These are phyloP conservation scores for Puccinia triticina DNA, from an alignment of 1,284 basidiomycete species.

Conservation along the genomic window DNA sequence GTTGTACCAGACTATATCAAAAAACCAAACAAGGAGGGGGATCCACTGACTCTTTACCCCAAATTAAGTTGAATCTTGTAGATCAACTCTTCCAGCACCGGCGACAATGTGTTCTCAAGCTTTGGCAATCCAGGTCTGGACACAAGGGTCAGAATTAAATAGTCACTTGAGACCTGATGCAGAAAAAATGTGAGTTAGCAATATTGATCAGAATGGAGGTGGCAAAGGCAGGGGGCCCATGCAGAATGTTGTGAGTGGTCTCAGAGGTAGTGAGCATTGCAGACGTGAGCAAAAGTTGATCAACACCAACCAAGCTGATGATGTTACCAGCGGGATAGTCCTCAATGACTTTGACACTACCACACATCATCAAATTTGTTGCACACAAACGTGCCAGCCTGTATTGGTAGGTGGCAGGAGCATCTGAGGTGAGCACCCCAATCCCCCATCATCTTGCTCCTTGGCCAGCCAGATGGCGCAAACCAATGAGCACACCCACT, in stretches of 20 bases:
- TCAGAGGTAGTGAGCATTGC: slow-evolving; percentile 97
- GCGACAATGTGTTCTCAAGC: slow-evolving; percentile 98
- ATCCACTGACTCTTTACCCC: too few species aligned
- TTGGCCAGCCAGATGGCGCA: too few species aligned
- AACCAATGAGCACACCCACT: too few species aligned
- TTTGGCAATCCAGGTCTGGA: slow-evolving; percentile 90
- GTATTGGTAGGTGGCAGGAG: too few species aligned
- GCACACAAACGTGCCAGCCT: too few species aligned
- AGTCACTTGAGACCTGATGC: slow-evolving; percentile 82
- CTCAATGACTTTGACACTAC: slow-evolving; percentile 97
- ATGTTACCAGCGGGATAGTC: slow-evolving; percentile 99
- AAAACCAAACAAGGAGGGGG: too few species aligned
- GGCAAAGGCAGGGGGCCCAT: not conserved
- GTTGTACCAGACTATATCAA: too few species aligned
- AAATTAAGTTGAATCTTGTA: too few species aligned
- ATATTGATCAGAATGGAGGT: not conserved
- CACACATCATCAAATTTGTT: slow-evolving; percentile 99
- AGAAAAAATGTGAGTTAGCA: not conserved
- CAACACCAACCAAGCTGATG: slow-evolving; percentile 97
- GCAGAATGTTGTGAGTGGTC: slow-evolving; percentile 99
- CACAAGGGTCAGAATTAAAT: slow-evolving; percentile 99
- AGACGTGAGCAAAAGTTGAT: slow-evolving; percentile 96
- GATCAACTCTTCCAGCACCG: too few species aligned
- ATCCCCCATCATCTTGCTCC: too few species aligned
- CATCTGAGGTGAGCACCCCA: too few species aligned